Conservation (phyloP, 768 basidiomycete genomes). For the Coprinellus micaceus region DNA sequence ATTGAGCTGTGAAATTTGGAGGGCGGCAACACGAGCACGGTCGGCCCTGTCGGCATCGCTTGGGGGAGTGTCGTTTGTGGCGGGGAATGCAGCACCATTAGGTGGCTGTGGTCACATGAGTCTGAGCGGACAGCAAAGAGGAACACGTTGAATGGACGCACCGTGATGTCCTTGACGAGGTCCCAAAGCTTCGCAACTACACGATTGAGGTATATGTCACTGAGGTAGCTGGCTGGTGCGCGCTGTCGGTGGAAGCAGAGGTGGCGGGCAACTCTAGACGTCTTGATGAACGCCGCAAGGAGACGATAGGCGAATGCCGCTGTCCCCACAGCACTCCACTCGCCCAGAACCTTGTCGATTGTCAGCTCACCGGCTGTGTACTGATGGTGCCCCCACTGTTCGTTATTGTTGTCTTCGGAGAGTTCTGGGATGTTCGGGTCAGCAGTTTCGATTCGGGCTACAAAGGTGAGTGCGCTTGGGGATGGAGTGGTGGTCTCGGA, state of each 20-base stretch:
- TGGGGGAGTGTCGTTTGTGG: too few species aligned
- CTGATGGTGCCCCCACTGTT: background rate
- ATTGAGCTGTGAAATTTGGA: too few species aligned
- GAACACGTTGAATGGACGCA: background rate
- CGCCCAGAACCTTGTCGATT: background rate
- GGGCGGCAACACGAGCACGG: too few species aligned
- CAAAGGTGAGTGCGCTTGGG: too few species aligned
- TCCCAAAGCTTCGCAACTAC: background rate
- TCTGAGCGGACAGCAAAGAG: too few species aligned
- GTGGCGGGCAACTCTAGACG: background rate
- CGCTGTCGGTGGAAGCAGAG: background rate
- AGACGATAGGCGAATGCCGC: background rate
- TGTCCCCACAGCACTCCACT: background rate
- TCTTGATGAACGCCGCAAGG: background rate
- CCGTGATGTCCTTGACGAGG: background rate
- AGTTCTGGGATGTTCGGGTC: constrained; percentile 9
- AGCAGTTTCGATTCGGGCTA: constrained; percentile 10
- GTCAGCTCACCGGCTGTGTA: background rate
- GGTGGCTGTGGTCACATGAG: too few species aligned
- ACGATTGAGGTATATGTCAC: background rate
- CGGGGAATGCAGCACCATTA: too few species aligned
- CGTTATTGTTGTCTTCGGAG: too few species aligned
- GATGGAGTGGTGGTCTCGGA: too few species aligned
- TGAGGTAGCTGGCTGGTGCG: background rate
- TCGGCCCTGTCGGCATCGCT: too few species aligned